Evolutionary conservation across 2,329 filamentous ascomycete genomes (phyloP).

Genomic region (Colletotrichum incanum): DNA sequence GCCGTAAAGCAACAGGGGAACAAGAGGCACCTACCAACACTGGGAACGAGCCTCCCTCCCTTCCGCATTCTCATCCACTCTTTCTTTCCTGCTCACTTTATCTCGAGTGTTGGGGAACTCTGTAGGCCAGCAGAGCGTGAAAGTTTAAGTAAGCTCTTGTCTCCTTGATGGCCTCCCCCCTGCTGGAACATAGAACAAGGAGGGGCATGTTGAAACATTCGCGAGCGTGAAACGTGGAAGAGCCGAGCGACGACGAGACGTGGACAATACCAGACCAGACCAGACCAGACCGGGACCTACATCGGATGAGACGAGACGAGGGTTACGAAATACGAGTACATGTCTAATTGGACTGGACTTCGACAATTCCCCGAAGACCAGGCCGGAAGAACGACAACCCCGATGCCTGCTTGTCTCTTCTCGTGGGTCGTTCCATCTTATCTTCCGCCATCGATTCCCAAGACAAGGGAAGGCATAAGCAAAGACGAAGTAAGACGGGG

Average conservation of each 20-base stretch:
- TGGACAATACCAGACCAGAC: slow-evolving; percentile 22
- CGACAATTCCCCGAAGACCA: slow-evolving; percentile 15
- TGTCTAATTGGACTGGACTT: slow-evolving; percentile 8
- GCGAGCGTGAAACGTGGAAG: slow-evolving; percentile 31
- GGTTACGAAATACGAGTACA: slow-evolving; percentile 8
- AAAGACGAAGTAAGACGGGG: background rate
- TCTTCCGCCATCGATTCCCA: background rate
- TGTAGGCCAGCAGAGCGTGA: background rate
- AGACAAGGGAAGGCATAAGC: background rate
- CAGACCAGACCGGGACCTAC: slow-evolving; percentile 5
- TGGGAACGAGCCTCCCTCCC: background rate
- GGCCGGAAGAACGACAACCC: slow-evolving; percentile 16
- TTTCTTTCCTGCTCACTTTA: background rate
- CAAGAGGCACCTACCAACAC: background rate
- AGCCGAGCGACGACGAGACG: slow-evolving; percentile 26
- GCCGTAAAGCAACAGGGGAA: background rate
- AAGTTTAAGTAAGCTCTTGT: background rate
- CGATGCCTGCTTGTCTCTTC: background rate
- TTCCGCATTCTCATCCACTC: no score
- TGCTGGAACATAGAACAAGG: slow-evolving; percentile 5
- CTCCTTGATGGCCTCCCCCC: background rate
- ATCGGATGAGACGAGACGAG: slow-evolving; percentile 3
- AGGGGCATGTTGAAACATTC: slow-evolving; percentile 26
- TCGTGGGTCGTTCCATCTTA: slow-evolving; percentile 5
- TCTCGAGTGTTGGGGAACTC: background rate